These are phyloP conservation scores for Tilletia setariae DNA, from an alignment of 1,284 basidiomycete genomes.

Conservation along the genomic window DNA sequence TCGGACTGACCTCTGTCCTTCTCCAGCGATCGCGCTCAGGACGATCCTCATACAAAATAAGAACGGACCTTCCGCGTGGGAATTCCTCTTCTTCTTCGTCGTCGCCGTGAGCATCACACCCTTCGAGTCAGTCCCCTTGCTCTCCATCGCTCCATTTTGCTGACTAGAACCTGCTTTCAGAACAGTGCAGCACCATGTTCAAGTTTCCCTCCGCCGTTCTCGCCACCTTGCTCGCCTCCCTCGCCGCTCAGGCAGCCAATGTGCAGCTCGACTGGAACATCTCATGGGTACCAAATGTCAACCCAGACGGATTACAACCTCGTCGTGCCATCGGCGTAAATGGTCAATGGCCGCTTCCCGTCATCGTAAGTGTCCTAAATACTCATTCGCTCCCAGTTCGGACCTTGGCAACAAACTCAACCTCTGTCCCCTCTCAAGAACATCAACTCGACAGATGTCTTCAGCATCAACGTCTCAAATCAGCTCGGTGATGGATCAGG, in stretches of 20 bases:
- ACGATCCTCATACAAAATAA: too few relatives aligned
- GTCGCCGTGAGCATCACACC: too few relatives aligned
- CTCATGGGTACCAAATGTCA: slow-evolving; percentile 56
- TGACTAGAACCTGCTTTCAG: too few relatives aligned
- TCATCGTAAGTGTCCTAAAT: slow-evolving; percentile 21
- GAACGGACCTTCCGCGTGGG: too few relatives aligned
- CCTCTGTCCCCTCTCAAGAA: slow-evolving; percentile 17
- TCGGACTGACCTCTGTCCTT: too few relatives aligned
- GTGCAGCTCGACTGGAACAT: slow-evolving; percentile 65
- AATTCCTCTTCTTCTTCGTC: too few relatives aligned
- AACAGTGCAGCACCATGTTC: not conserved
- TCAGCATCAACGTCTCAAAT: slow-evolving; percentile 28
- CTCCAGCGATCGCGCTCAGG: too few relatives aligned
- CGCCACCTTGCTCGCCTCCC: not conserved
- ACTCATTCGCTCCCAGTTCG: too few relatives aligned
- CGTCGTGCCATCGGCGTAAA: slow-evolving; percentile 29
- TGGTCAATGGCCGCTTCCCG: slow-evolving; percentile 24
- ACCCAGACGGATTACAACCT: slow-evolving; percentile 46
- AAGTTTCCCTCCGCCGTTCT: not conserved
- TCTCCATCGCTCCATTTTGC: too few relatives aligned
- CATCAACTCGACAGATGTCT: slow-evolving; percentile 29
- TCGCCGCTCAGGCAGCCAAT: slow-evolving; percentile 29
- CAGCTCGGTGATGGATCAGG: slow-evolving; percentile 24
- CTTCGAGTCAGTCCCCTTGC: too few relatives aligned
- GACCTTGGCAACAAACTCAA: too few relatives aligned